phyloP scores from a whole-genome alignment of 228 moss, liverwort and hornwort genomes.

The Sphagnum fallax region DNA sequence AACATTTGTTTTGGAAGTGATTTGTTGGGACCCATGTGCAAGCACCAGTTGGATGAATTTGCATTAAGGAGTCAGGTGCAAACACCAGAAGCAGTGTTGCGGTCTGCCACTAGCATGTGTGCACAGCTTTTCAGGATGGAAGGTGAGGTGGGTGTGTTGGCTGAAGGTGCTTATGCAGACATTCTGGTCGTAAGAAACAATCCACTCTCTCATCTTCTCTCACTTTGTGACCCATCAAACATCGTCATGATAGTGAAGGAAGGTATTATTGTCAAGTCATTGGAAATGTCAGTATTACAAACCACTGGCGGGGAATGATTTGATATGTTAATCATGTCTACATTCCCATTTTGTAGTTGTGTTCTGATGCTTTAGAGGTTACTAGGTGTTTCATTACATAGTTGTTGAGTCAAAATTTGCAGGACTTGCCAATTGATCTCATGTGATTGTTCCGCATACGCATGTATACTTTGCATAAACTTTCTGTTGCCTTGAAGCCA shows the following conservation, averaged over 20 bases:
- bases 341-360: too few species aligned
- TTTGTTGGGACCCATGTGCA: slow-evolving; percentile 50
- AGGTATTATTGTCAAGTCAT: slow-evolving; percentile 26
- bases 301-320: neutral
- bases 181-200: slow-evolving; percentile 37
- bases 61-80: slow-evolving; percentile 41
- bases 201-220: slow-evolving; percentile 28
- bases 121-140: slow-evolving; percentile 54
- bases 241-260: slow-evolving; percentile 53
- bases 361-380: too few species aligned
- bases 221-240: slow-evolving; percentile 23
- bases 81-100: slow-evolving; percentile 31
- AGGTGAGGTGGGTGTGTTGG: slow-evolving; percentile 41
- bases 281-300: neutral
- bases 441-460: too few species aligned
- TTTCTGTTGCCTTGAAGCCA: too few species aligned
- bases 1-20: slow-evolving; percentile 57
- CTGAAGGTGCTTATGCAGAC: slow-evolving; percentile 40
- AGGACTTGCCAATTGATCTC: too few species aligned
- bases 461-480: too few species aligned
- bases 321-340: too few species aligned
- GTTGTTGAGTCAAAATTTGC: too few species aligned
- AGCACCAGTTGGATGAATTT: slow-evolving; percentile 50
- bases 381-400: too few species aligned
- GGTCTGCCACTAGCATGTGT: slow-evolving; percentile 46